Conservation (phyloP, 139 green algal genomes). For the Ostreobium quekettii region DNA sequence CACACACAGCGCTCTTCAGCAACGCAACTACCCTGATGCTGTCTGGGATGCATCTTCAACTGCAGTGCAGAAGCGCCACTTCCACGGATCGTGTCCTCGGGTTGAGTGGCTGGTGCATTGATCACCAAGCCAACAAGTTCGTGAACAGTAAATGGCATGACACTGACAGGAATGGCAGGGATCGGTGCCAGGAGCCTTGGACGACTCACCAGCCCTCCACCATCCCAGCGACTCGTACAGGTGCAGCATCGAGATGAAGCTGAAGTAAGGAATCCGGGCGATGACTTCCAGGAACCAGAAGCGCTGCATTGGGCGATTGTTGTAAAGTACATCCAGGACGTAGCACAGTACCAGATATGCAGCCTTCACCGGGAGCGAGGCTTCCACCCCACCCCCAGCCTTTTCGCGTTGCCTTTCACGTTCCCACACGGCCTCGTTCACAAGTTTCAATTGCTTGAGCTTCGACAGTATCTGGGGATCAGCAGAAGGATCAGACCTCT, state of each 20-base stretch:
- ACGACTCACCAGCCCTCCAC: conserved; percentile 59
- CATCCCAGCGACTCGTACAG: conserved; percentile 84
- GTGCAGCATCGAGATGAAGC: conserved; percentile 90
- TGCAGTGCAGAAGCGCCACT: no score
- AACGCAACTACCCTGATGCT: no score
- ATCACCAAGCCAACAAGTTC: no score
- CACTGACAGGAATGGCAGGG: no score
- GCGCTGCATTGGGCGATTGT: conserved; percentile 52
- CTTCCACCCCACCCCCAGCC: conserved; percentile 28
- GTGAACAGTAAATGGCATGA: no score
- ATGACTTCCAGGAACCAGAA: conserved; percentile 91
- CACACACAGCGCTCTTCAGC: no score
- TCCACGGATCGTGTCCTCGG: no score
- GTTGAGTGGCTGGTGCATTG: no score
- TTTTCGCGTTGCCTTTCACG: conserved; percentile 53
- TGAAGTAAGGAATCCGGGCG: conserved; percentile 94
- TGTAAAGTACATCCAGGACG: conserved; percentile 64
- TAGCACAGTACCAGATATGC: conserved; percentile 65
- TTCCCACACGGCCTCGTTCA: conserved; percentile 64
- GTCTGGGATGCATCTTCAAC: no score
- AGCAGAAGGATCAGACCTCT: conserved; percentile 33
- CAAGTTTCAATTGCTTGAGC: conserved; percentile 61
- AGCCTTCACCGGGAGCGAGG: conserved; percentile 41
- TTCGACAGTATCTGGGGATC: no score
- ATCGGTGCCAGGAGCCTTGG: no score